phyloP scores from a whole-genome alignment of 768 basidiomycete genomes.

The Boletellus emodensis region DNA sequence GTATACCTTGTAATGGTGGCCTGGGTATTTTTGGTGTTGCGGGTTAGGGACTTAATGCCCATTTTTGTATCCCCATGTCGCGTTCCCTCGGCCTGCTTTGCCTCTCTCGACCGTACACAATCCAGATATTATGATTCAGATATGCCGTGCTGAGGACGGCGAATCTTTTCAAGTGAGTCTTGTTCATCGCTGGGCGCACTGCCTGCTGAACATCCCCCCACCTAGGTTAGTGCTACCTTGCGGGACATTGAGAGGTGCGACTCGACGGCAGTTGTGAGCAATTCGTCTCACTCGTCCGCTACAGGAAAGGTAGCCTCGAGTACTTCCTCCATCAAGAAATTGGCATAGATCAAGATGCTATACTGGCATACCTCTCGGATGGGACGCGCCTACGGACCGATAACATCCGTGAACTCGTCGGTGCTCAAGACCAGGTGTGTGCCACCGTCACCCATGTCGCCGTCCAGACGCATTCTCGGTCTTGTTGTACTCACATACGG shows the following conservation, averaged over 20 bases:
- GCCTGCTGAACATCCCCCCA: neutral
- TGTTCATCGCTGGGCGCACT: neutral
- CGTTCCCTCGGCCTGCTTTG: slow-evolving; percentile 4
- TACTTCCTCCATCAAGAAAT: slow-evolving; percentile 67
- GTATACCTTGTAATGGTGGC: too few species aligned
- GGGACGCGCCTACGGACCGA: slow-evolving; percentile 66
- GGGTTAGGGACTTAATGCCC: slow-evolving; percentile 17
- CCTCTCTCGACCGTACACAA: slow-evolving; percentile 8
- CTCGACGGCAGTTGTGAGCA: slow-evolving; percentile 2
- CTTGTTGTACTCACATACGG: slow-evolving; percentile 11
- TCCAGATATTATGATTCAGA: slow-evolving; percentile 47
- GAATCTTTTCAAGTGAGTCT: slow-evolving; percentile 52
- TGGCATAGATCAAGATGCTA: slow-evolving; percentile 62
- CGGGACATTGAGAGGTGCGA: slow-evolving; percentile 74
- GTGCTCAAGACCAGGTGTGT: slow-evolving; percentile 68
- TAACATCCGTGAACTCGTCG: slow-evolving; percentile 74
- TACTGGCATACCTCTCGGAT: slow-evolving; percentile 77
- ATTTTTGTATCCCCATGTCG: slow-evolving; percentile 19
- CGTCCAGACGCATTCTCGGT: neutral
- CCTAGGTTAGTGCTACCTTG: slow-evolving; percentile 54
- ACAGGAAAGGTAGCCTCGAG: slow-evolving; percentile 66
- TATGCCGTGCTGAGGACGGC: slow-evolving; percentile 64
- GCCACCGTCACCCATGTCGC: neutral
- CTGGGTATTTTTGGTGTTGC: neutral
- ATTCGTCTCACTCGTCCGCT: slow-evolving; percentile 5